Conservation (phyloP, 495 filamentous ascomycete species). For the Xylaria castorea region DNA sequence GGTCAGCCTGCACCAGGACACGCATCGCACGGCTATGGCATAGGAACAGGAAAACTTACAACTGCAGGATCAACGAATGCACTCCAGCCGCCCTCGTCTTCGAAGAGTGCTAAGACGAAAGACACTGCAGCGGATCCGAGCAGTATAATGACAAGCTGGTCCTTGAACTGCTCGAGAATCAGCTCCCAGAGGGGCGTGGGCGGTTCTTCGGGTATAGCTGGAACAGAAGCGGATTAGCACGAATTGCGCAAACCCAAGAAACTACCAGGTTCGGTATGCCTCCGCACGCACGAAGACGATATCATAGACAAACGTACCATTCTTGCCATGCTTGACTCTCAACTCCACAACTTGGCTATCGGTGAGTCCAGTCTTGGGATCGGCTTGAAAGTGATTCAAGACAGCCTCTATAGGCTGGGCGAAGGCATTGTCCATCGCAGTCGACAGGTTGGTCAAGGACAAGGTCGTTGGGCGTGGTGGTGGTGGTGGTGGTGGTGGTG, state of each 20-base stretch:
- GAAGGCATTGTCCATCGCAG: slow-evolving; percentile 81
- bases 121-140: slow-evolving; percentile 93
- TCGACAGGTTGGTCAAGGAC: slow-evolving; percentile 8
- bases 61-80: slow-evolving; percentile 98
- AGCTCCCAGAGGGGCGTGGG: slow-evolving; percentile 97
- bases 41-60: slow-evolving; percentile 58
- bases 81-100: slow-evolving; percentile 91
- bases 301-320: slow-evolving; percentile 66
- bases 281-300: not conserved
- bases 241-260: slow-evolving; percentile 20
- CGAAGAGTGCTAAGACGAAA: slow-evolving; percentile 91
- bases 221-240: slow-evolving; percentile 31
- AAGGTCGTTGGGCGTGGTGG: slow-evolving; percentile 17
- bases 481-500: no score
- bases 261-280: slow-evolving; percentile 6
- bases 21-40: not conserved
- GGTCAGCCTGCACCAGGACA: not conserved
- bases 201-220: slow-evolving; percentile 94
- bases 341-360: slow-evolving; percentile 68
- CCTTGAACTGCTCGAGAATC: slow-evolving; percentile 98
- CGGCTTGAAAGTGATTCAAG: slow-evolving; percentile 73
- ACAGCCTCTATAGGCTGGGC: slow-evolving; percentile 70
- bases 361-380: slow-evolving; percentile 70
- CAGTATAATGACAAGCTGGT: slow-evolving; percentile 96
- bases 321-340: slow-evolving; percentile 76